Base-by-base conservation (phyloP, 2,329 filamentous ascomycete species). In the Cladosporium sp. region DNA sequence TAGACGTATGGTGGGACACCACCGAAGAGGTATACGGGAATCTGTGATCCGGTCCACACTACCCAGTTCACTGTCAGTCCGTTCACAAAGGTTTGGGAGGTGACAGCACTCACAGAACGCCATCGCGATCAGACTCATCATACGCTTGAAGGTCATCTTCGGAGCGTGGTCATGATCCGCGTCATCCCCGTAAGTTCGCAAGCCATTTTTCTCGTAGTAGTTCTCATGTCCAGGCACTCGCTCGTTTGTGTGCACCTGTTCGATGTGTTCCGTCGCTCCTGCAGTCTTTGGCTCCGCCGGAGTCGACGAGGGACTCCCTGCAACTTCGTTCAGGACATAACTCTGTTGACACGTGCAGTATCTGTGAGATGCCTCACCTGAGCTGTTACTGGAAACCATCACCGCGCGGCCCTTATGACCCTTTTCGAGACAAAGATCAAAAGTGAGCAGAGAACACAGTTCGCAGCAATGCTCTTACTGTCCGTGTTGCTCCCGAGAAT, bases 31-130 rank as follows among this genome's bases (percentile, higher is more conserved):
- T 71, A 74, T 4, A 83, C 70, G 0, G 80, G 80, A 48, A 83
- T 81, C 58, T 83, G 80, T 46, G 77, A 81, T 35, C 79, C 79
- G 44, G 78, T 77, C 79, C 79, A 83, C 18, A 82, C 50, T 46
- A 16, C 19, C 32, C 8, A 13, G 8, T 28, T 28, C 5, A 19
- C 22, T 32, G 35, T 56, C 33, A 57, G 51, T 37, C 35, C 3
- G 11, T 8, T 9, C 28, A 6, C 10, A 14, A 9, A n/a, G 11
- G 16, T 38, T 38, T 6, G n/a, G 22, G 11, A 11, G 13, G n/a
- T 19, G 28, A 34, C 6, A 14, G 6, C 18, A 51, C 61, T 35
- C 54, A 61, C 59, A 67, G 52, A 84, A 80, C 4, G 78, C 77
- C 77, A 82, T 81, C 54, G 79, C 78, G 11, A 77, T 59, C 43